phyloP scores from a whole-genome alignment of 2,329 filamentous ascomycete genomes.

The Pestalotiopsis sp. region DNA sequence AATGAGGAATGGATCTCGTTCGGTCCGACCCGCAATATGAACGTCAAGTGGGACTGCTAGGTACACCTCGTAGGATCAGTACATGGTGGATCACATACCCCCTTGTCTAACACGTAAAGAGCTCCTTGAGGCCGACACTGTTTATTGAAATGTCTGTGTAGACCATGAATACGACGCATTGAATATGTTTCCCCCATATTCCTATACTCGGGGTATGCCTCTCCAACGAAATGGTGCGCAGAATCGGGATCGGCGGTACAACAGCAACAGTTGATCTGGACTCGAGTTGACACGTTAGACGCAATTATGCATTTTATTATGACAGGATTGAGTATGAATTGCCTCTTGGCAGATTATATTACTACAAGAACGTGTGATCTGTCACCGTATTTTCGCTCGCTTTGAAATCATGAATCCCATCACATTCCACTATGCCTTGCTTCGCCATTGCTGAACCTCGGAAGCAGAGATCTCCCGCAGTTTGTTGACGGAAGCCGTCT shows the following conservation, averaged over 20 bases:
- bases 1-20: not conserved
- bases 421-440: not conserved
- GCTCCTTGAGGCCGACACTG: no score
- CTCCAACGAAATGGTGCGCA: no score
- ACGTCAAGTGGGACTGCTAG: not conserved
- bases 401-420: not conserved
- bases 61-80: not conserved
- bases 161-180: no score
- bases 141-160: no score
- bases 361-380: not conserved
- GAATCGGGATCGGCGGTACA: no score
- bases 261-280: no score
- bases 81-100: not conserved
- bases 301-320: not conserved
- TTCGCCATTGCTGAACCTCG: slow-evolving; percentile 65
- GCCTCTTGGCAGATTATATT: not conserved
- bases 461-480: slow-evolving; percentile 70
- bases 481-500: slow-evolving; percentile 72
- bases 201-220: no score
- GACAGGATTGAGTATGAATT: not conserved
- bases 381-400: not conserved
- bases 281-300: not conserved
- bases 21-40: not conserved
- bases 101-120: not conserved
- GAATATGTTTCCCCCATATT: no score